Percentiles rank a stretch among this genome's conserved stretches.
Evolutionary conservation across 1,284 basidiomycete genomes (phyloP).

Genomic region (Cutaneotrichosporon sp.): DNA sequence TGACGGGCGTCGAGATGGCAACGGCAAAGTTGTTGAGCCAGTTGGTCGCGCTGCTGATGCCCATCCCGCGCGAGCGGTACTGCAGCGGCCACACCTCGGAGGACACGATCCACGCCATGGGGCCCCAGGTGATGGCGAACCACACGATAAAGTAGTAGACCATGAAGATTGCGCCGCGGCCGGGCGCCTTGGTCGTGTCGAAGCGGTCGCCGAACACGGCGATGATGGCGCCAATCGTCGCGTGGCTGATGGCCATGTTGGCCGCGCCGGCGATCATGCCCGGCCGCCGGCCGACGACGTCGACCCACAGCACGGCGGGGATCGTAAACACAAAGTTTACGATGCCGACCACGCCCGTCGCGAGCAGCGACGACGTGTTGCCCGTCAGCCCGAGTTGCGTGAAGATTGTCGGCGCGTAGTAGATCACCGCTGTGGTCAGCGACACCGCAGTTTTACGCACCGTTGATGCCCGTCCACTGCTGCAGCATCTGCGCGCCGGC

Average conservation of each 20-base stretch:
- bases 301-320: slow-evolving; percentile 51
- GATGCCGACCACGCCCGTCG: slow-evolving; percentile 80
- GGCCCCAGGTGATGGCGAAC: slow-evolving; percentile 52
- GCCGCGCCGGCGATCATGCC: slow-evolving; percentile 46
- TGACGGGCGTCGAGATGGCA: slow-evolving; percentile 35
- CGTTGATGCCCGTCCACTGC: slow-evolving; percentile 51
- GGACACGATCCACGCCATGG: slow-evolving; percentile 51
- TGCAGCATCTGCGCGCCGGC: slow-evolving; percentile 50
- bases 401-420: slow-evolving; percentile 18
- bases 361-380: slow-evolving; percentile 65
- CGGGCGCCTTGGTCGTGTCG: slow-evolving; percentile 19
- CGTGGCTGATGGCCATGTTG: slow-evolving; percentile 50
- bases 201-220: slow-evolving; percentile 23
- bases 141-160: slow-evolving; percentile 47
- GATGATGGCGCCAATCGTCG: slow-evolving; percentile 46
- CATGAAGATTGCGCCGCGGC: slow-evolving; percentile 23
- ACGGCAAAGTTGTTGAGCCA: slow-evolving; percentile 49
- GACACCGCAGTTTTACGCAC: no score
- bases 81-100: slow-evolving; percentile 52
- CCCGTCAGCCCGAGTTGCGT: slow-evolving; percentile 26
- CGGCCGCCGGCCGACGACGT: slow-evolving; percentile 50
- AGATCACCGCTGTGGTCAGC: slow-evolving; percentile 30
- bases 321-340: slow-evolving; percentile 56
- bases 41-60: slow-evolving; percentile 44
- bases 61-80: slow-evolving; percentile 51